Evolutionary conservation across 164 flowering plant genomes (phyloP), one percentile per base, ranked within the genome.

Genomic region (Sedum album): DNA sequence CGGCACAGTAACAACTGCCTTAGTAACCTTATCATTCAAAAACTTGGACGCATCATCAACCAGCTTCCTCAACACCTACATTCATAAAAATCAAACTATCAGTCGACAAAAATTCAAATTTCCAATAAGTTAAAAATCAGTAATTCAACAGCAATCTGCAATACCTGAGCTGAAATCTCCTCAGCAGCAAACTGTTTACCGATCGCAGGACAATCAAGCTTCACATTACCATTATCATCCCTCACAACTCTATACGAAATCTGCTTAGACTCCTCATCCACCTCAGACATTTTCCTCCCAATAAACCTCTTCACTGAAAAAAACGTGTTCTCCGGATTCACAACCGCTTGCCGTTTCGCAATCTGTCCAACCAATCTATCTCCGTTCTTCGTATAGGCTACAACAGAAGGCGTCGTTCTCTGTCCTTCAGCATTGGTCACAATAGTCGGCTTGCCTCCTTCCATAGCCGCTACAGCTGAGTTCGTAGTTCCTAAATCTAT

Each of bases 201-300:
- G 51, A 76, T 79, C 9, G 81, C 81, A 51, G 81, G 81, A 26
- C 79, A 79, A 10, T 79, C 75, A 14, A 79, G 79, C 79, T 76
- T 79, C 36, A 79, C 81, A 69, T 76, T 79, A 28, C 81, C 81
- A 72, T 76, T 79, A 46, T 79, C 79, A 67, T 79, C 81, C 35
- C 74, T 69, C 25, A 79, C 75, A 18, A 79, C 79, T 17, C 39
- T 46, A 67, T 79, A 79, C 15, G 79, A 73, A 23, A 76, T 77
- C 72, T 79, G 79, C 72, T 79, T 79, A 21, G 79, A 73, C 68
- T 79, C 79, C 64, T 76, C 77, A 42, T 76, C 79, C 18, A 79
- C 77, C 77, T 79, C 81, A n/a, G 66, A 31, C 81, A 79, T 79
- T 61, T 79, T 79, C 75, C 81, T 61, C 57, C 81, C 81, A 13